These are phyloP conservation scores for Aristolochia fimbriata DNA, from an alignment of 164 flowering plant species.

Conservation along the genomic window DNA sequence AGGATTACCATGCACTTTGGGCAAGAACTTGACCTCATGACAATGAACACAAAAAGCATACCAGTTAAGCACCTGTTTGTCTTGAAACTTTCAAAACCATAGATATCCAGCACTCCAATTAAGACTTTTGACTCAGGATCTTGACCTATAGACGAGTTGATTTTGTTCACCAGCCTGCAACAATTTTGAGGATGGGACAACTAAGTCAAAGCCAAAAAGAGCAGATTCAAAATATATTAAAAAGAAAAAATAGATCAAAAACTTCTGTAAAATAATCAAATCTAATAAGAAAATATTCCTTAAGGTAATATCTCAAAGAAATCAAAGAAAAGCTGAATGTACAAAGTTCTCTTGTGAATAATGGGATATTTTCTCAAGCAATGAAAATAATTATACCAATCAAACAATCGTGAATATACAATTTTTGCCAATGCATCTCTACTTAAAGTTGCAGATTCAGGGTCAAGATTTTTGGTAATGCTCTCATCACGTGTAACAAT, in stretches of 20 bases:
- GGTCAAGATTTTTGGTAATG: conserved; percentile 76
- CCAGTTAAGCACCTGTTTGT: conserved; percentile 99
- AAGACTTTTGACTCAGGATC: conserved; percentile 72
- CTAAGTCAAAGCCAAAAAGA: background rate
- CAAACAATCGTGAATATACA: conserved; percentile 74
- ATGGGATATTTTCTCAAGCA: background rate
- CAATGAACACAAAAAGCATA: conserved; percentile 54
- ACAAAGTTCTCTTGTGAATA: background rate
- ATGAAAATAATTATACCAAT: conserved; percentile 38
- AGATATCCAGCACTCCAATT: conserved; percentile 96
- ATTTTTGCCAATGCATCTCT: conserved; percentile 84
- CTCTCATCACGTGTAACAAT: conserved; percentile 85
- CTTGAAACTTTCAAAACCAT: conserved; percentile 99
- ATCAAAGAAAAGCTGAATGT: background rate
- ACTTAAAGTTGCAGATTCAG: conserved; percentile 59
- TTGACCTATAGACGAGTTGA: conserved; percentile 91
- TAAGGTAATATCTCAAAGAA: background rate
- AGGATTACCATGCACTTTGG: conserved; percentile 12
- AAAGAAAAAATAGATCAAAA: too few relatives aligned
- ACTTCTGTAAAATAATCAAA: too few relatives aligned
- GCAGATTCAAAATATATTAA: background rate
- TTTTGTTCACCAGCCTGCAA: conserved; percentile 85
- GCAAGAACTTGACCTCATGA: conserved; percentile 17
- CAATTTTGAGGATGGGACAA: background rate
- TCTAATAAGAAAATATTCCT: background rate